Evolutionary conservation across 2,329 filamentous ascomycete species (phyloP), one percentile per base, ranked within the genome.

Genomic region (Colletotrichum eremochloae): DNA sequence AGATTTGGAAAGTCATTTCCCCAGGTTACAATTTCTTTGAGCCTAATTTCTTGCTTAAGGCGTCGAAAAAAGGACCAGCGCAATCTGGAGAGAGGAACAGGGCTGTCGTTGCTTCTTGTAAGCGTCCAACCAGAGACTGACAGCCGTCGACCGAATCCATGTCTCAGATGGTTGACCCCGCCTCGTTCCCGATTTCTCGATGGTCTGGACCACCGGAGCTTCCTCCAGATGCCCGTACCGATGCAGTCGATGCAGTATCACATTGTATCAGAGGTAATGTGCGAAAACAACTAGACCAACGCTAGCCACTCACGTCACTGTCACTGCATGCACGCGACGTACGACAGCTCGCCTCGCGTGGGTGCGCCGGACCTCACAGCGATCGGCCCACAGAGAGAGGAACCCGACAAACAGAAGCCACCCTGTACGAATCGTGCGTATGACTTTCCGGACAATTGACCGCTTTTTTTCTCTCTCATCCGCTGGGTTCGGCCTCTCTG

Each of bases 241-340:
- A 29, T 15, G 55, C 14, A 57, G 55, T 18, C 20, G 33, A 55
- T 70, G 53, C 60, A 42, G 46, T 44, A 61, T 72, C 70, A 65
- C 66, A 42, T 60, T 56, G 66, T 67, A 63, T 69, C 55, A 53
- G 29, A 14, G 60, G 66, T 69, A 46, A 56, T 53, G 65, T 60
- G 70, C 66, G 36, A 48, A 48, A 60, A 42, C 46, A 53, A 48
- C 31, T 50, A 38, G 44, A 42, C 53, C 63, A 38, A 70, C 60
- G 46, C 70, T 65, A 65, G 69, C 55, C 46, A 29, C 40, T 72
- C 66, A 72, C 67, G 55, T 72, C 53, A 72, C 53, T 60, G 55
- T 72, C 70, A 65, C 53, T 33, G 53, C 53, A 40, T 40, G 12
- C 20, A 57, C 66, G 53, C 60, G 69, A 72, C 53, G 63, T 53